Percentiles rank a stretch among this genome's conserved stretches.
Conservation (phyloP, 2,329 filamentous ascomycete genomes). For the Aotearoamyces nothofagi region DNA sequence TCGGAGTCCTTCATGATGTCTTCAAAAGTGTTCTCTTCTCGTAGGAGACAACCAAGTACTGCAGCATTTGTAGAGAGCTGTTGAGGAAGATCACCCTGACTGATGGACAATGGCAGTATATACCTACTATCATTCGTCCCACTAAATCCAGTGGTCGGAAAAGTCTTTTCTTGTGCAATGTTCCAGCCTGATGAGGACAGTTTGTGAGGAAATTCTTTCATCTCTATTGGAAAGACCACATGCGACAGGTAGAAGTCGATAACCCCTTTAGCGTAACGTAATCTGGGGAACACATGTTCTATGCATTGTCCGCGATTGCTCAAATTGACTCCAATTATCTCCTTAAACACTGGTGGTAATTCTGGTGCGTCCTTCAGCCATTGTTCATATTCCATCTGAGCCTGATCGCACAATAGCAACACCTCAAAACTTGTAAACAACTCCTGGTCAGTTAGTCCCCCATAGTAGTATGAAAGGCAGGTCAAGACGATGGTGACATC, state of each 20-base stretch:
- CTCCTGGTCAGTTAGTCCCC: conserved; percentile 34
- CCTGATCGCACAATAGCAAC: conserved; percentile 34
- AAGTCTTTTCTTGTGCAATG: conserved; percentile 28
- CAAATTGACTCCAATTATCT: conserved; percentile 39
- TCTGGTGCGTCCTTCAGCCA: conserved; percentile 27
- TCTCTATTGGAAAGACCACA: conserved; percentile 44
- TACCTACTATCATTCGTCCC: conserved; percentile 49
- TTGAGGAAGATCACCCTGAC: conserved; percentile 35
- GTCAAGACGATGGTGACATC: conserved; percentile 42
- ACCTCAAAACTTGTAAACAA: conserved; percentile 30
- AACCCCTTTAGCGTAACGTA: conserved; percentile 34
- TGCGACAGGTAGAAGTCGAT: conserved; percentile 49
- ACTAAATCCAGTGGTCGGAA: conserved; percentile 49
- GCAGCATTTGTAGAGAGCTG: conserved; percentile 53
- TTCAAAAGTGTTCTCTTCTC: conserved; percentile 30
- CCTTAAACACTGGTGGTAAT: conserved; percentile 23
- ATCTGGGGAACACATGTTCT: conserved; percentile 31
- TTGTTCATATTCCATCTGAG: conserved; percentile 30
- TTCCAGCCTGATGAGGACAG: conserved; percentile 56
- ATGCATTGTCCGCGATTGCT: conserved; percentile 34
- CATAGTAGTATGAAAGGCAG: conserved; percentile 38
- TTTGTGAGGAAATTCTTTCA: conserved; percentile 47
- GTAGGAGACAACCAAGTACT: conserved; percentile 44
- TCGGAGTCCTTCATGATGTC: conserved; percentile 9
- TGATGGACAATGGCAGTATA: conserved; percentile 39